Base-by-base conservation (phyloP, 495 filamentous ascomycete genomes). In the Talaromyces stipitatus region DNA sequence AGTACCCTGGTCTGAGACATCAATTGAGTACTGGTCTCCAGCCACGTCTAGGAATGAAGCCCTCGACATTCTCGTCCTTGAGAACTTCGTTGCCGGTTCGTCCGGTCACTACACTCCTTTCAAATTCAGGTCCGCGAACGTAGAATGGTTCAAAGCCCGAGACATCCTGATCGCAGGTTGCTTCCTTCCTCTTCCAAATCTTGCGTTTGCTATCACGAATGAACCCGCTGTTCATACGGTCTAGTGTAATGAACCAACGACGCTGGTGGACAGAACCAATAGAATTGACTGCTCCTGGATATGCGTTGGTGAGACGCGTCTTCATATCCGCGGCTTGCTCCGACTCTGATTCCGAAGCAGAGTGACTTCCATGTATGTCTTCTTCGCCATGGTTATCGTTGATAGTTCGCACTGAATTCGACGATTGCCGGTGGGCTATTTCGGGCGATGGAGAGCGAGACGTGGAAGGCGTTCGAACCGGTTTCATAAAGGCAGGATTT, bases 241-340 rank as follows among this genome's bases (percentile, higher is more conserved):
- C 84, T 12, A 87, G 64, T 23, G 74, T 75, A 16, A 87, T 63
- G 56, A 78, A 83, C 85, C 85, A 89, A 3, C 72, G 68, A 2
- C 85, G 77, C 63, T 86, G 82, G 60, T 88, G 79, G 18, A 87
- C 72, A 9, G 83, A 86, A 3, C 76, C 78, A 32, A 87, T 82
- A 11, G 69, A 79, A 62, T 88, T 87, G 0, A 50, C 72, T 0
- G 85, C 81, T 20, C 85, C 83, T 0, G 80, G 67, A 64, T 89
- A 88, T 16, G 85, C 82, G 57, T 89, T 89, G 10, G 78, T 79
- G 3, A 64, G 60, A n/a, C 82, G 80, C 26, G 84, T 83, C 20
- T 76, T 56, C n/a, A 72, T 60, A 56, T 81, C 75, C 29, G 64
- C 62, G 0, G 66, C 9, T 8, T 11, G 60, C 11, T 55, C 60